Evolutionary conservation across 768 basidiomycete species (phyloP).

Genomic region (Termitomyces sp.): DNA sequence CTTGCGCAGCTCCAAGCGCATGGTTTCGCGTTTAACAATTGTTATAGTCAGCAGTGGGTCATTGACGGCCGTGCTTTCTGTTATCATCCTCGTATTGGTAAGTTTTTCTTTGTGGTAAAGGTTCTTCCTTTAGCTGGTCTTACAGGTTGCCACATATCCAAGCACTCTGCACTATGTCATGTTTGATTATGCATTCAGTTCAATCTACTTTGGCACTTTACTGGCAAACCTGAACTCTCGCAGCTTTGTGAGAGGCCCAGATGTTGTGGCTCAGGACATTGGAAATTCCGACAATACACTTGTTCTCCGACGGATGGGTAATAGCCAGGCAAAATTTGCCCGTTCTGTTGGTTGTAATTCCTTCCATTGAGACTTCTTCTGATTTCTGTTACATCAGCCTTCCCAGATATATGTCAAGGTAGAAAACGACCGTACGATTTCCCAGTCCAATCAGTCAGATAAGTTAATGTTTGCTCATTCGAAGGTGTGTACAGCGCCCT

Average conservation of each 20-base stretch:
- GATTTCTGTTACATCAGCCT: not conserved
- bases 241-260: not conserved
- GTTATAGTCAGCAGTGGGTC: not conserved
- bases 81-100: not conserved
- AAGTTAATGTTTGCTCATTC: too few relatives aligned
- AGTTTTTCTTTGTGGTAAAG: not conserved
- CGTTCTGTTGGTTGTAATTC: not conserved
- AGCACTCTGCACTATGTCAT: not conserved
- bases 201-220: slow-evolving; percentile 2
- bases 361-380: not conserved
- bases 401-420: too few relatives aligned
- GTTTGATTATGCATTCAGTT: not conserved
- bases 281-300: not conserved
- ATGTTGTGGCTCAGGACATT: not conserved
- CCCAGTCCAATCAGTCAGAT: too few relatives aligned
- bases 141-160: not conserved
- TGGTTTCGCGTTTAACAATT: too few relatives aligned
- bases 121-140: not conserved
- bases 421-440: too few relatives aligned
- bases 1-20: too few relatives aligned
- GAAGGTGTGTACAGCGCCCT: too few relatives aligned
- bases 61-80: not conserved
- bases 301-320: not conserved
- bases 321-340: not conserved
- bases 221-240: slow-evolving; percentile 2